Conservation (phyloP, 805 yeast species). For the Metschnikowia bowlesiae region DNA sequence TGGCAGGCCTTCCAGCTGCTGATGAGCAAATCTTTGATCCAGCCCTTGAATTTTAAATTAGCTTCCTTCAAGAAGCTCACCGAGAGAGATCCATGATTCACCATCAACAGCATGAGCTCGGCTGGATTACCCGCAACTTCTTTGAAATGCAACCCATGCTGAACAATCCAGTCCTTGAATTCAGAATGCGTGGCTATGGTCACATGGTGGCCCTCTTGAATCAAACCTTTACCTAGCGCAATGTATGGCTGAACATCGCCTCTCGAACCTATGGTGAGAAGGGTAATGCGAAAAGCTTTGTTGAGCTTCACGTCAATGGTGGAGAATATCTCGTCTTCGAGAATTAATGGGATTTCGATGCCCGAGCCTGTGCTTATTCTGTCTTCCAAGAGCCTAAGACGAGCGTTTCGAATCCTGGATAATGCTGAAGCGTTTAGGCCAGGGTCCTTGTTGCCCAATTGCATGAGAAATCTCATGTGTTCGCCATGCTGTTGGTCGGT, state of each 20-base stretch:
- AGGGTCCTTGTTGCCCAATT: constrained; percentile 3
- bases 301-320: constrained; percentile 51
- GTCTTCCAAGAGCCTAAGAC: constrained; percentile 64
- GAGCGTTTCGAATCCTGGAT: constrained; percentile 47
- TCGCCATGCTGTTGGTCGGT: constrained; percentile 7
- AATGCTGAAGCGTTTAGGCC: constrained; percentile 5
- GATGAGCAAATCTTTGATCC: constrained; percentile 71
- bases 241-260: constrained; percentile 98
- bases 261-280: constrained; percentile 88
- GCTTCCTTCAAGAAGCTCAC: constrained; percentile 83
- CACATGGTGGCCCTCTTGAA: constrained; percentile 77
- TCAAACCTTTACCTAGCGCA: constrained; percentile 76
- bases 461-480: constrained; percentile 6
- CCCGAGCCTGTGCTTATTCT: constrained; percentile 57
- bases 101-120: constrained; percentile 88
- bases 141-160: constrained; percentile 62
- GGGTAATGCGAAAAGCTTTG: constrained; percentile 53
- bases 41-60: constrained; percentile 65
- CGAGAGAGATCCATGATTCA: constrained; percentile 81
- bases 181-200: constrained; percentile 84
- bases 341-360: constrained; percentile 59
- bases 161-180: constrained; percentile 68
- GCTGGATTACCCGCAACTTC: constrained; percentile 91
- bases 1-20: constrained; percentile 88
- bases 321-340: constrained; percentile 59